Evolutionary conservation across 2,329 filamentous ascomycete species (phyloP).

Genomic region (Penicillium palitans): DNA sequence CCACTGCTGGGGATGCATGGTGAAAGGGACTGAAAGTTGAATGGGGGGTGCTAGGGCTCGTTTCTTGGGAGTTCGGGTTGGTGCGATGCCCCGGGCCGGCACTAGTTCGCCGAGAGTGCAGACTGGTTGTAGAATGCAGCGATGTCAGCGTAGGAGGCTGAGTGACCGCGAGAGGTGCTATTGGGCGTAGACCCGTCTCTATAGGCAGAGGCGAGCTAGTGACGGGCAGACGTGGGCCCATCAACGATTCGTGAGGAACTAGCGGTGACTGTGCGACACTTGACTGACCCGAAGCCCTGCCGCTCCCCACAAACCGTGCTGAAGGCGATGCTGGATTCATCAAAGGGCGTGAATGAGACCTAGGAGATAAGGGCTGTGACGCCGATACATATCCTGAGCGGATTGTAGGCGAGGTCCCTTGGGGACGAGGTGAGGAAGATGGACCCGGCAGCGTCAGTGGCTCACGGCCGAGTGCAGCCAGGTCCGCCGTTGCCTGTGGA

Average conservation of each 20-base stretch:
- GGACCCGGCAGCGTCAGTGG: constrained; percentile 23
- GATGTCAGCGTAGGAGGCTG: constrained; percentile 23
- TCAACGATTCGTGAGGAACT: constrained; percentile 32
- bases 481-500: constrained; percentile 27
- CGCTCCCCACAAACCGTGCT: constrained; percentile 32
- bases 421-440: constrained; percentile 27
- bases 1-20: constrained; percentile 32
- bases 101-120: constrained; percentile 36
- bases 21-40: constrained; percentile 35
- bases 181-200: constrained; percentile 27
- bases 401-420: constrained; percentile 32
- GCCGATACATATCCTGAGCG: constrained; percentile 28
- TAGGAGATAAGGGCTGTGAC: constrained; percentile 37
- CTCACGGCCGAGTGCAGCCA: constrained; percentile 24
- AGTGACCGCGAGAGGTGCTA: constrained; percentile 21
- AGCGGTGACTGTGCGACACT: constrained; percentile 40
- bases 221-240: constrained; percentile 29
- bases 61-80: constrained; percentile 37
- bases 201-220: constrained; percentile 30
- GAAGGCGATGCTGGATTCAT: constrained; percentile 42
- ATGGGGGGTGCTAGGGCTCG: constrained; percentile 38
- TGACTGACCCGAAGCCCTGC: constrained; percentile 33
- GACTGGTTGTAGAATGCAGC: constrained; percentile 35
- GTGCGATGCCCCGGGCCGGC: constrained; percentile 29
- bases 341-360: constrained; percentile 30